Base-by-base conservation (phyloP, 2,329 filamentous ascomycete species). In the Didymosphaeria variabile region DNA sequence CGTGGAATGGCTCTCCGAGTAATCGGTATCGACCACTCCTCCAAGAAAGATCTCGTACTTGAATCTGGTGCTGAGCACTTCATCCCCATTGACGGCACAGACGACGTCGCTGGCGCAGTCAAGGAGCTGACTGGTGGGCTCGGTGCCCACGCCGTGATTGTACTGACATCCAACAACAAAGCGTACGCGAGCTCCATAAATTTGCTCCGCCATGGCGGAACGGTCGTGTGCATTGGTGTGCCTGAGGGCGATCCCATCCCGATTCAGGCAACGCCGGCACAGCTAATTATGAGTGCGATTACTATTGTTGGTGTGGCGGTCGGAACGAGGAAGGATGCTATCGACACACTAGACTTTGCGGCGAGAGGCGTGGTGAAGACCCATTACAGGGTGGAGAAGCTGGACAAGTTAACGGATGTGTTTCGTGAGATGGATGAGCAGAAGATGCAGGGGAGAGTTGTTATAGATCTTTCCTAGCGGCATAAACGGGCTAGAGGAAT, bases 61-160 rank as follows among this genome's bases (percentile, higher is more conserved):
- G 81, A 85, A 0, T 87, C 82, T n/a, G 89, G 89, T 9, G 88
- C 88, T 0, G 88, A 91, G 71, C 83, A 86, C 65, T 91, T 91
- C 76, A 80, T 91, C 60, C 87, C 89, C 63, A 80, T 90, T 60
- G 86, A 87, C 32, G 81, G 84, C 47, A 83, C 82, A 34, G 72
- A 74, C 40, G 81, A 82, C 13, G 79, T 88, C 7, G 80, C 80
- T 5, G 81, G 82, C 29, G 84, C 88, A 47, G 86, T 91, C 52
- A 83, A 85, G 67, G 81, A 80, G 38, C 74, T 87, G 1, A 87
- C 87, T 0, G 83, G 81, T 3, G 87, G 87, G 0, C 75, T 87
- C 7, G 88, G 88, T 31, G 88, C 86, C 0, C 83, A 87, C 61
- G 86, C 86, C 1, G 88, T 87, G 1, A 75, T 91, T 19, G 86